Base-by-base conservation (phyloP, 1,284 basidiomycete genomes). In the Ustilago shanxiensis region DNA sequence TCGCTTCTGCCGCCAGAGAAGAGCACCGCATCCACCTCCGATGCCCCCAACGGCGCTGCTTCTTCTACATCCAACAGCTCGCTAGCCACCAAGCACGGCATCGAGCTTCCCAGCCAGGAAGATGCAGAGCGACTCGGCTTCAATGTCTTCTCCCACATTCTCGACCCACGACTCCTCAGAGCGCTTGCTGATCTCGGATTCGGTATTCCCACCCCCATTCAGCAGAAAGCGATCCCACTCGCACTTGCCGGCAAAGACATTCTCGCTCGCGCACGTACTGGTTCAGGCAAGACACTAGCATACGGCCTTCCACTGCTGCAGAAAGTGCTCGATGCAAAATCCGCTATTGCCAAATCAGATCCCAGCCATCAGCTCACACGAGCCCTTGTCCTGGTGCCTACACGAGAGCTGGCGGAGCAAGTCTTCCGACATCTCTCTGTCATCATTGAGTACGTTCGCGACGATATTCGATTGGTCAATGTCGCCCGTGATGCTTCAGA, bases 201-300 rank as follows among this genome's bases (percentile, higher is more conserved):
- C 83, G 90, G 92, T n/a, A 89, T 90, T 31, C 93, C 93, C 1
- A 95, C 93, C 0, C 89, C 92, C 22, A 91, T 95, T 3, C 93
- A 95, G 85, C 89, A 89, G 7, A 93, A 92, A 79, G 79, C 84
- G 49, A 93, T 96, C 58, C 94, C 94, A 6, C 89, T 95, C 26
- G 94, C 93, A 0, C 90, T 99, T 29, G 93, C 95, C 86, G 92
- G 93, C 74, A 91, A 91, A 56, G 97, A 99, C 87, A 93, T 99
- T 60, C 90, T 99, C 26, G 96, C 95, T 6, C 90, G 94, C 35
- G 95, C 97, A 3, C 90, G 94, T 39, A 99, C 97, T 1, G 97
- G 97, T 14, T 95, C 93, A 66, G 97, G 97, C 52, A 99, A 99
- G 89, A 99, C 97, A 0, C 93, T 94, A 1, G 95, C 97, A 3